Conservation (phyloP, 1,284 basidiomycete genomes). For the Puccinia polysora region DNA sequence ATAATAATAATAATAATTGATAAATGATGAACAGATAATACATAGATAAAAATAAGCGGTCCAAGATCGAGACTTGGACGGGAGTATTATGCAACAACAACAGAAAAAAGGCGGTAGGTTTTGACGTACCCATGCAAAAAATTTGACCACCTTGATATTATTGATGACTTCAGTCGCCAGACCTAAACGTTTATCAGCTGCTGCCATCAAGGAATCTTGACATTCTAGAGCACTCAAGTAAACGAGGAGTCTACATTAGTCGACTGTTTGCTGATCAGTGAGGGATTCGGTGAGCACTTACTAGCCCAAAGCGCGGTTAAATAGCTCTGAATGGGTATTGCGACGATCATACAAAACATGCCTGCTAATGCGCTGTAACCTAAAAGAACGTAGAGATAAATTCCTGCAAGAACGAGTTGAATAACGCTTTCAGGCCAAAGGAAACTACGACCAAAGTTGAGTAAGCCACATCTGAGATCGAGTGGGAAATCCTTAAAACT, state of each 20-base stretch:
- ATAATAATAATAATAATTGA: conserved; percentile 7
- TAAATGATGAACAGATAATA: neutral
- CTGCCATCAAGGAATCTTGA: conserved; percentile 56
- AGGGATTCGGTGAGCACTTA: neutral
- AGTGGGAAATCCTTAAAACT: neutral
- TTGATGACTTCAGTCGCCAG: conserved; percentile 59
- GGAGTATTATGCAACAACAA: conserved; percentile 40
- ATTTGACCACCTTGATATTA: conserved; percentile 57
- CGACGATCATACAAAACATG: conserved; percentile 29
- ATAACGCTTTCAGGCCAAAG: conserved; percentile 38
- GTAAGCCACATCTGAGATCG: conserved; percentile 49
- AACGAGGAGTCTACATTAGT: neutral
- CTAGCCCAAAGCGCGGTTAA: conserved; percentile 31
- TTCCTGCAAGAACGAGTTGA: conserved; percentile 32
- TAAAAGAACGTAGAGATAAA: conserved; percentile 33
- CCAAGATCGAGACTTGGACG: conserved; percentile 58
- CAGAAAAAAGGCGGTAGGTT: neutral
- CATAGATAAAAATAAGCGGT: conserved; percentile 53
- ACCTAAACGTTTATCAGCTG: conserved; percentile 59
- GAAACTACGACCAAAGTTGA: conserved; percentile 14
- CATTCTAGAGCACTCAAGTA: conserved; percentile 48
- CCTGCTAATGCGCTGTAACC: conserved; percentile 35
- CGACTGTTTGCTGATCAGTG: neutral
- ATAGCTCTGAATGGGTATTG: conserved; percentile 36
- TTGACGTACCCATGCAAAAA: conserved; percentile 46